Evolutionary conservation across 805 yeast species (phyloP), one percentile per base, ranked within the genome.

Genomic region (Nakazawaea molendinolei): DNA sequence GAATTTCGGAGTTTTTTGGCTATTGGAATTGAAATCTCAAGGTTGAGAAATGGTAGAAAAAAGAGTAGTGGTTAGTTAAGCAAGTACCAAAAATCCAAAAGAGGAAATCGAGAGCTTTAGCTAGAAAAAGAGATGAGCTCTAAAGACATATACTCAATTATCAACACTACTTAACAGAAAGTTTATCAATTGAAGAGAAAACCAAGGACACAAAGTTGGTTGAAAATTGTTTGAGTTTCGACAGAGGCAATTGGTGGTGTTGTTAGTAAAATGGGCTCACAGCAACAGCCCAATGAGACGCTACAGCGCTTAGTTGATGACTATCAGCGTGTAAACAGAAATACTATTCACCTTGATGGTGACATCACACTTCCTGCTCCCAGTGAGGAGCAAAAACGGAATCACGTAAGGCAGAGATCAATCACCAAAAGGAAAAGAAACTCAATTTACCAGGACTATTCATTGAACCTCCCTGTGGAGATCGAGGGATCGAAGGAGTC

Each of bases 231-330:
- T 22, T 22, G 8, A n/a, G n/a, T n/a, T n/a, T n/a, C n/a, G n/a
- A n/a, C n/a, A n/a, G n/a, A n/a, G n/a, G n/a, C n/a, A n/a, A n/a
- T n/a, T n/a, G n/a, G n/a, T n/a, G n/a, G n/a, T n/a, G n/a, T n/a
- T n/a, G n/a, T n/a, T n/a, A n/a, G n/a, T n/a, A n/a, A n/a, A n/a
- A n/a, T n/a, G n/a, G n/a, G n/a, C n/a, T 31, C 35, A 13, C 39
- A 20, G 27, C 34, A 31, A 17, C 39, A 36, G 31, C 32, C 35
- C n/a, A 35, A 30, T 36, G 39, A 26, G 34, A 10, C 4, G 14
- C 20, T 35, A 10, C 29, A 35, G n/a, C 23, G 28, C 10, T 28
- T 25, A 14, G 34, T 35, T 8, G 21, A 23, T 14, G 31, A 35
- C 5, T 35, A 35, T 24, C 38, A 27, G 7, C 20, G 27, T 8